These are phyloP conservation scores for Paramecium primaurelia DNA, from an alignment of 73 alveolate genomes.

Conservation along the genomic window DNA sequence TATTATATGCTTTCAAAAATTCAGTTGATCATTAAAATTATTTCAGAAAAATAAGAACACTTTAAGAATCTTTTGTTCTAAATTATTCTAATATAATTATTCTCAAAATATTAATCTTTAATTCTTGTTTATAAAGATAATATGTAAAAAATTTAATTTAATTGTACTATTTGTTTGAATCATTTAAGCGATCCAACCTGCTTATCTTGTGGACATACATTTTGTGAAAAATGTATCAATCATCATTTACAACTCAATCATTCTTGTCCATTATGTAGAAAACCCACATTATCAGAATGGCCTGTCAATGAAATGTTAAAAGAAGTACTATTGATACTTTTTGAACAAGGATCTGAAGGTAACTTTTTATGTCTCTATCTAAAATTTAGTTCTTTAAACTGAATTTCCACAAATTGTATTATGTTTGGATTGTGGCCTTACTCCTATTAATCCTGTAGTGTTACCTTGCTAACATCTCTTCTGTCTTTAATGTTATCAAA, in stretches of 20 bases:
- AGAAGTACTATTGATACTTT: not conserved
- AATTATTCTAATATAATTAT: not conserved
- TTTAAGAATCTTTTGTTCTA: not conserved
- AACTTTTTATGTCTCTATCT: not conserved
- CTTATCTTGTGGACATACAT: not conserved
- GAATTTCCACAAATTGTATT: not conserved
- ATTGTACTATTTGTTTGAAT: not conserved
- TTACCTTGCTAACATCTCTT: conserved; percentile 2
- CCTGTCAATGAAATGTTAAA: not conserved
- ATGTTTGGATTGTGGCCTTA: conserved; percentile 43
- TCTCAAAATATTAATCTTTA: not conserved
- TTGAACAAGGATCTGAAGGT: not conserved
- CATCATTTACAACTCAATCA: not conserved
- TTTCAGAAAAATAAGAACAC: not conserved
- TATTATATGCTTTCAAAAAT: not conserved
- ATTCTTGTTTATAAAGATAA: not conserved
- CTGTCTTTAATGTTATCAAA: not conserved
- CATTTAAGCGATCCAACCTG: not conserved
- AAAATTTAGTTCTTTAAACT: not conserved
- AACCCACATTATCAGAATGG: not conserved
- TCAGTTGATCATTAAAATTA: not conserved
- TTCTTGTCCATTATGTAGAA: not conserved
- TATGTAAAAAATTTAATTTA: not conserved
- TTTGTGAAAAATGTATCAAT: conserved; percentile 13
- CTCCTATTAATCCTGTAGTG: conserved; percentile 27